These are phyloP conservation scores for Athelia psychrophila DNA, from an alignment of 1,284 basidiomycete species.

Conservation along the genomic window DNA sequence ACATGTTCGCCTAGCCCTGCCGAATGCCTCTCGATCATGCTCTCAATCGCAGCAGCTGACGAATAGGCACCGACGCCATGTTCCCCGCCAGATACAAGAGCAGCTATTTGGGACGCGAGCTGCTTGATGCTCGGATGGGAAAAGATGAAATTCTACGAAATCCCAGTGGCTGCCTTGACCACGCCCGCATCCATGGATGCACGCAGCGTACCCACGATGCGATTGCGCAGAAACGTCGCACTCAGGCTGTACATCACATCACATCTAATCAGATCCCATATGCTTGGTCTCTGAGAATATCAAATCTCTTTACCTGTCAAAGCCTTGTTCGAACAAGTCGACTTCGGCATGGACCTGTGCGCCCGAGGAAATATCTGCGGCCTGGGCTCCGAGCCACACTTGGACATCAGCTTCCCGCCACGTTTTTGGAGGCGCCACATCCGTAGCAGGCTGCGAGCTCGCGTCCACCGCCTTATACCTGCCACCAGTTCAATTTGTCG, in stretches of 20 bases:
- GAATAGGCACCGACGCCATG: not conserved
- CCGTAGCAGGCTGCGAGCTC: slow-evolving; percentile 10
- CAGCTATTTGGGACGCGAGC: slow-evolving; percentile 23
- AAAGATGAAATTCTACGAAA: slow-evolving; percentile 30
- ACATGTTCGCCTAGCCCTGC: not conserved
- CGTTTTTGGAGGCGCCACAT: slow-evolving; percentile 18
- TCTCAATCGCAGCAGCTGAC: not conserved
- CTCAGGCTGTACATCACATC: slow-evolving; percentile 17
- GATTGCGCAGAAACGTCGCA: slow-evolving; percentile 26
- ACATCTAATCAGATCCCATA: not conserved
- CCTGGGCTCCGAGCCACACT: slow-evolving; percentile 27
- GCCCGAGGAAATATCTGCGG: slow-evolving; percentile 19
- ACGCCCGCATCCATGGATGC: slow-evolving; percentile 3
- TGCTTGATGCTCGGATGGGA: slow-evolving; percentile 25
- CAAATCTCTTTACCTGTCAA: slow-evolving; percentile 32
- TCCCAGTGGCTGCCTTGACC: slow-evolving; percentile 6
- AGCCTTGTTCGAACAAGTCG: slow-evolving; percentile 36
- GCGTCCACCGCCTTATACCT: slow-evolving; percentile 26
- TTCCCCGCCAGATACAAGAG: slow-evolving; percentile 1
- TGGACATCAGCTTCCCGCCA: slow-evolving; percentile 20
- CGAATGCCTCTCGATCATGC: slow-evolving; percentile 8
- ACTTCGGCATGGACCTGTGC: slow-evolving; percentile 11
- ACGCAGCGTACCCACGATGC: slow-evolving; percentile 26
- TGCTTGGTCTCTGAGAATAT: not conserved
- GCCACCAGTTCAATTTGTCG: no score